Conservation (phyloP, 345 rosid genomes). For the Ricinus communis region DNA sequence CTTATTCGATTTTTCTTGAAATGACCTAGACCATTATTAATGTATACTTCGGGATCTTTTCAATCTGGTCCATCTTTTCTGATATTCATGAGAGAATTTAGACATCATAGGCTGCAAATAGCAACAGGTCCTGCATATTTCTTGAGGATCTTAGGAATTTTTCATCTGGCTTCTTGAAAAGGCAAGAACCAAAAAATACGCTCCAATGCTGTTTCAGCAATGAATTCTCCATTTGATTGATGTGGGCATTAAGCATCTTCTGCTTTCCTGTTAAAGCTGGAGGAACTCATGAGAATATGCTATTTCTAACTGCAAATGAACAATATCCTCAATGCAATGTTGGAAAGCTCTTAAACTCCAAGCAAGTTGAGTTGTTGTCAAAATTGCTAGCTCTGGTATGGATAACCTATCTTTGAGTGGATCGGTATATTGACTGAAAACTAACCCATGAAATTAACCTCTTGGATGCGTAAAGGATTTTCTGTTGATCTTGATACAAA, state of each 20-base stretch:
- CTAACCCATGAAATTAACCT: too few relatives aligned
- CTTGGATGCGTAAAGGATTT: too few relatives aligned
- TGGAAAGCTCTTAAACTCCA: constrained; percentile 43
- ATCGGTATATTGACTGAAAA: too few relatives aligned
- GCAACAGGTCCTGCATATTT: constrained; percentile 60
- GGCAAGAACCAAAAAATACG: constrained; percentile 86
- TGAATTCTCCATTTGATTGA: constrained; percentile 48
- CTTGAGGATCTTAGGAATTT: constrained; percentile 54
- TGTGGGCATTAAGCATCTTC: constrained; percentile 42
- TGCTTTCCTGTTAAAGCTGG: constrained; percentile 39
- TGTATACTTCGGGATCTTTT: constrained; percentile 34
- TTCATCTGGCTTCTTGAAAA: constrained; percentile 52
- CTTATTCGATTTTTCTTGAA: constrained; percentile 46
- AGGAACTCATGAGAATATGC: constrained; percentile 33
- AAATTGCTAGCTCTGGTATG: constrained; percentile 72
- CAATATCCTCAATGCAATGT: constrained; percentile 39
- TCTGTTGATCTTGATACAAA: too few relatives aligned
- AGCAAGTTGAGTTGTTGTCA: constrained; percentile 56
- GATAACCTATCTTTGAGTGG: too few relatives aligned
- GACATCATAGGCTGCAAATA: constrained; percentile 44
- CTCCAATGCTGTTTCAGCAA: constrained; percentile 75
- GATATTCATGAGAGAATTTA: constrained; percentile 46
- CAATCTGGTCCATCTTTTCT: constrained; percentile 30
- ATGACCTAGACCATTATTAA: constrained; percentile 48
- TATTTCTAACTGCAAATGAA: constrained; percentile 30